Conservation (phyloP, 495 filamentous ascomycete genomes). For the Pseudoneurospora amorphoporcata region DNA sequence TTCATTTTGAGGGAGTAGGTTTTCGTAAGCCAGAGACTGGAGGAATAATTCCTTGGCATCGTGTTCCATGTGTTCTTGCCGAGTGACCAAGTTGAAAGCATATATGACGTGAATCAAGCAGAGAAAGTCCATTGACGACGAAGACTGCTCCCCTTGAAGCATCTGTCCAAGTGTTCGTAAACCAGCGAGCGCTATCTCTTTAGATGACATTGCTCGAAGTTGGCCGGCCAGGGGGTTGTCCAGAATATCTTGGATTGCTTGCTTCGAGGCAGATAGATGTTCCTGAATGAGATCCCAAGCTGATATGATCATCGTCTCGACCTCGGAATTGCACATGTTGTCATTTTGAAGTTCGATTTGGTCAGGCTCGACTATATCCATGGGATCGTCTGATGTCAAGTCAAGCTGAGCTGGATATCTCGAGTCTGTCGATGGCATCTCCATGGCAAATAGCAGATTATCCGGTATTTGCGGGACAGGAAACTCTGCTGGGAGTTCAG, state of each 20-base stretch:
- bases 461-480: conserved; percentile 12
- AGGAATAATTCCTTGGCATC: conserved; percentile 24
- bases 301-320: conserved; percentile 28
- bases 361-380: conserved; percentile 5
- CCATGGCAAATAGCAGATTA: conserved; percentile 18
- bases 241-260: conserved; percentile 24
- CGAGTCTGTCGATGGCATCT: conserved; percentile 15
- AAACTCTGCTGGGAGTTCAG: conserved; percentile 29
- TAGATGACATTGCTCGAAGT: conserved; percentile 26
- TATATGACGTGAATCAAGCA: conserved; percentile 38
- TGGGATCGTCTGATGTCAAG: conserved; percentile 13
- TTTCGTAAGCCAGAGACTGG: conserved; percentile 29
- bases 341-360: conserved; percentile 6
- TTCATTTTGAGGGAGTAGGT: conserved; percentile 19
- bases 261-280: conserved; percentile 29
- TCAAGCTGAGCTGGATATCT: conserved; percentile 24
- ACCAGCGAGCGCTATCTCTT: conserved; percentile 26
- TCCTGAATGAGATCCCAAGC: conserved; percentile 32
- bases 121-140: conserved; percentile 26
- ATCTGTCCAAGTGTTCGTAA: conserved; percentile 24
- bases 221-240: conserved; percentile 28
- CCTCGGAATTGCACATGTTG: conserved; percentile 20
- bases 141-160: conserved; percentile 20
- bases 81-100: conserved; percentile 32
- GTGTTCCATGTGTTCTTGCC: conserved; percentile 21